Evolutionary conservation across 2,329 filamentous ascomycete species (phyloP), one percentile per base, ranked within the genome.

Genomic region (Pyricularia sp.): DNA sequence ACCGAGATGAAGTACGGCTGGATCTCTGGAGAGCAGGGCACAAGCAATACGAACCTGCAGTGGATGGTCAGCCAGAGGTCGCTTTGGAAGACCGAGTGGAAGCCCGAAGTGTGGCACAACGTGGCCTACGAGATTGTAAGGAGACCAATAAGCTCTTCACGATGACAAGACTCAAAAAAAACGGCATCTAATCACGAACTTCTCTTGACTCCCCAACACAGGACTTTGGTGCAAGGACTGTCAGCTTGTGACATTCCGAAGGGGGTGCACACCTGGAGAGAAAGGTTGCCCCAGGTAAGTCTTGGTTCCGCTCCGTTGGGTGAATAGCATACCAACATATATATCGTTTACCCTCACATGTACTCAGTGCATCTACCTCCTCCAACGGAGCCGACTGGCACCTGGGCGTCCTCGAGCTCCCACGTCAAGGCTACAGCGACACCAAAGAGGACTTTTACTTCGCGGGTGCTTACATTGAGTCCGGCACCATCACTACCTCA

Each of bases 371-470:
- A 0, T 84, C 83, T 66, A 86, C 89, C 4, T 86, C 82, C 31
- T 89, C 86, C 66, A 90, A 92, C 76, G 90, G 89, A 58, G 84
- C 83, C 2, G 90, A 92, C 75, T 92, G 88, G 88, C 90, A 93
- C 78, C 77, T 93, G 65, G 90, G 90, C 69, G 86, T 91, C 28
- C 80, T 92, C 68, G 86, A 91, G 72, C 80, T 92, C 69, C 86
- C 88, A 14, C 81, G 85, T 23, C 78, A 80, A 42, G 86, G 86
- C 0, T 84, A 85, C 65, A 77, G 82, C 64, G 84, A 87, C 58
- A 76, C 75, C 3, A 79, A 76, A 55, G 90, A 92, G 80, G 89
- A 92, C 74, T 88, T 89, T 81, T 91, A 86, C 76, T 92, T 91
- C 79, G 89, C 86, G 3, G 89, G 90, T 10, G 87, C 91, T 3